A percentile compares a stretch with the other conserved stretches of the same genome.
Evolutionary conservation across 495 filamentous ascomycete genomes (phyloP).

Genomic region (Neurospora cerealis): DNA sequence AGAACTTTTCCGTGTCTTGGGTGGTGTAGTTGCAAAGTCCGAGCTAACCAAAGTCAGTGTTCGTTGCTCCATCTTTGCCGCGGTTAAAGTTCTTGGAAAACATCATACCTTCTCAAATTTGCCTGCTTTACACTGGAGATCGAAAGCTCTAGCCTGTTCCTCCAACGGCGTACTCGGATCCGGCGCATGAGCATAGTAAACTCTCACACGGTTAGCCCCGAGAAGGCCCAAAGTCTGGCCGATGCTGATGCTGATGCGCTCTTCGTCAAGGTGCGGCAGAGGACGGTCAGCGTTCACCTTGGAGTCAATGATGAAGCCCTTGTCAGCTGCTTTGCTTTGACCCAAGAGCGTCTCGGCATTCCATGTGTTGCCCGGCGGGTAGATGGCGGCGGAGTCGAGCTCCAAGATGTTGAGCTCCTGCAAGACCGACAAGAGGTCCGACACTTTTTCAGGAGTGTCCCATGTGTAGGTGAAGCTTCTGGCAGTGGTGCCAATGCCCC

Average conservation of each 20-base stretch:
- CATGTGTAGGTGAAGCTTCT: slow-evolving; percentile 1
- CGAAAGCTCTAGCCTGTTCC: slow-evolving; percentile 31
- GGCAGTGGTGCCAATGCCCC: slow-evolving; percentile 1
- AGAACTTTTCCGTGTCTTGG: slow-evolving; percentile 29
- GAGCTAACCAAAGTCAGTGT: slow-evolving; percentile 12
- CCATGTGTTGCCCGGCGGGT: slow-evolving; percentile 2
- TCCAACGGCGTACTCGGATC: slow-evolving; percentile 30
- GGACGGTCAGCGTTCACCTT: slow-evolving; percentile 8
- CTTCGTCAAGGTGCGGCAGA: slow-evolving; percentile 2
- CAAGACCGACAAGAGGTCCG: slow-evolving; percentile 1
- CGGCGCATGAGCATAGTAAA: slow-evolving; percentile 32
- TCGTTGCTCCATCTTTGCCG: not conserved
- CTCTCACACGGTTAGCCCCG: slow-evolving; percentile 10
- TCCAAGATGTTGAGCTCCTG: slow-evolving; percentile 1
- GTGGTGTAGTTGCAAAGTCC: slow-evolving; percentile 38
- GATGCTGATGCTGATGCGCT: slow-evolving; percentile 8
- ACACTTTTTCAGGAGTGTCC: slow-evolving; percentile 7
- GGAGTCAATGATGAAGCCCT: slow-evolving; percentile 19
- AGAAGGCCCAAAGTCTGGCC: slow-evolving; percentile 10
- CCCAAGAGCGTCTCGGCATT: slow-evolving; percentile 17
- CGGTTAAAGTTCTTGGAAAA: not conserved
- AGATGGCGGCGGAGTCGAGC: slow-evolving; percentile 4
- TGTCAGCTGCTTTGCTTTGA: slow-evolving; percentile 7
- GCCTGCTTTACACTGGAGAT: slow-evolving; percentile 26
- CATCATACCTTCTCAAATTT: slow-evolving; percentile 18